A percentile compares a stretch with the other conserved stretches of the same genome.
phyloP scores from a whole-genome alignment of 768 basidiomycete species.

The Astraeus odoratus region DNA sequence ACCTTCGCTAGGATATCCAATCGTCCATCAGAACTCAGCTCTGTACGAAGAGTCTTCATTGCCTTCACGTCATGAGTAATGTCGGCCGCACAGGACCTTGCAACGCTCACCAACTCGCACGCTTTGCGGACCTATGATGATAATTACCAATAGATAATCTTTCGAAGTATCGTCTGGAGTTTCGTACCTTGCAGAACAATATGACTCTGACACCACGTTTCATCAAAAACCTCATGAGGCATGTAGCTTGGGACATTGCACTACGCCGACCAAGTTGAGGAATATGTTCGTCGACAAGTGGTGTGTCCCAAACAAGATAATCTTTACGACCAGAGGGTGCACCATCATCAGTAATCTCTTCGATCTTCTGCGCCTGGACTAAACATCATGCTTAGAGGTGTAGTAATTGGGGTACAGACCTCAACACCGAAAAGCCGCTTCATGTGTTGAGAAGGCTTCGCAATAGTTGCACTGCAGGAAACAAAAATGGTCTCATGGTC shows the following conservation, averaged over 20 bases:
- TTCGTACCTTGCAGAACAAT: slow-evolving; percentile 75
- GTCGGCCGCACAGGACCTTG: not conserved
- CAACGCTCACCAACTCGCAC: slow-evolving; percentile 63
- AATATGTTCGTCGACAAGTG: slow-evolving; percentile 47
- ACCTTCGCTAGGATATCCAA: slow-evolving; percentile 69
- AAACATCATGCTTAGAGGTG: not conserved
- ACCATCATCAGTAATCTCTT: slow-evolving; percentile 71
- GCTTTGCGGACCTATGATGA: slow-evolving; percentile 59
- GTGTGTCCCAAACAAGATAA: slow-evolving; percentile 71
- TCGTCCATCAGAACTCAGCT: slow-evolving; percentile 69
- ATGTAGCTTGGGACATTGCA: slow-evolving; percentile 61
- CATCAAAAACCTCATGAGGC: slow-evolving; percentile 76
- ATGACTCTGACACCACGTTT: slow-evolving; percentile 74
- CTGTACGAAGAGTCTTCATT: slow-evolving; percentile 69
- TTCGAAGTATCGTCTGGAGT: not conserved
- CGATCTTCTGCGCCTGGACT: slow-evolving; percentile 38
- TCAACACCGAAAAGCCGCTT: slow-evolving; percentile 63
- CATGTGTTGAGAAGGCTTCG: slow-evolving; percentile 74
- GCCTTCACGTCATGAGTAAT: slow-evolving; percentile 37
- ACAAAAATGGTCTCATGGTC: slow-evolving; percentile 59
- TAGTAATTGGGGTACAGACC: slow-evolving; percentile 12
- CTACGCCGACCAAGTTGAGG: slow-evolving; percentile 49
- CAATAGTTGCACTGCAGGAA: slow-evolving; percentile 85
- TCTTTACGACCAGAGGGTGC: slow-evolving; percentile 79
- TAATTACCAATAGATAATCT: not conserved